Evolutionary conservation across 345 rosid species (phyloP), one percentile per base, ranked within the genome.

Genomic region (Boechera retrofracta): DNA sequence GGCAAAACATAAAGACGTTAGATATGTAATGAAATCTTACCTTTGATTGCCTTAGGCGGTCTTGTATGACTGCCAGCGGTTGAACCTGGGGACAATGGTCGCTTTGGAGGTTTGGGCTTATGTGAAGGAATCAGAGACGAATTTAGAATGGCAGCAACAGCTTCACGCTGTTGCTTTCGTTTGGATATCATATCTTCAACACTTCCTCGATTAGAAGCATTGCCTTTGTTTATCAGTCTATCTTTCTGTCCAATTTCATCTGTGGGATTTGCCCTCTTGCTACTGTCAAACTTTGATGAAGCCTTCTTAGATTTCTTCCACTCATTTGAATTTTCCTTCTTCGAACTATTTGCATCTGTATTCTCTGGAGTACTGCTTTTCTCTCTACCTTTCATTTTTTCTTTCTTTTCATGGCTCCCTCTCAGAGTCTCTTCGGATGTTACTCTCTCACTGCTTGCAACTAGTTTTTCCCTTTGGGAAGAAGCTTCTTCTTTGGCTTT

Each of bases 101-200:
- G 88, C 77, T 88, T 92, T 48, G 77, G 66, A 77, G 87, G 80
- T 69, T 82, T 86, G 45, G 88, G 74, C 78, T 83, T 89, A 76
- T 88, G 89, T 3, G 96, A 86, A 71, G 97, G 86, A 83, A 90
- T 88, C 69, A 92, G 85, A 79, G 97, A 86, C 28, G 97, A 85
- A 58, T 58, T 77, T 68, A 95, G 91, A 85, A 95, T 89, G 48
- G 98, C 98, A 62, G 86, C 90, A 77, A 91, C 96, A 73, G 91
- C 96, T 81, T 91, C 91, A 18, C 98, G 91, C 69, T 92, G 89
- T 41, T 85, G 86, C 81, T 91, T 92, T 71, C 97, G 84, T 82
- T 88, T 87, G 12, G 85, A 64, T 58, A 83, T 79, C 21, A 86
- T 45, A 82, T 88, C 89, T 49, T 78, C 80, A 77, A 73, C 82